Percentiles rank a stretch among this genome's conserved stretches.
Conservation (phyloP, 1,284 basidiomycete species). For the Exobasidium rhododendri region DNA sequence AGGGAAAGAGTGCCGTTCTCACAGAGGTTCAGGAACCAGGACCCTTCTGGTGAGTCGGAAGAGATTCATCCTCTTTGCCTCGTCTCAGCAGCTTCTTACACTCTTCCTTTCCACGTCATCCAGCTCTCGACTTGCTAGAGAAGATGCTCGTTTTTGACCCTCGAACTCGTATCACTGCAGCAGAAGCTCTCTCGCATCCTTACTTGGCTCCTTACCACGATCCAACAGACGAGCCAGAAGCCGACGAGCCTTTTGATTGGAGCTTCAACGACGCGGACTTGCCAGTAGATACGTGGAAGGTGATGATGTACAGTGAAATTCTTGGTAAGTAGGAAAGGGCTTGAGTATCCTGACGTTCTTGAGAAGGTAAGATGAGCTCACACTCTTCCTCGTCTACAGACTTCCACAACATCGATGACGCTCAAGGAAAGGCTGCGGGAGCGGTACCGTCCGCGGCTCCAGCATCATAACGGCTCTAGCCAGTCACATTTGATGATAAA, state of each 20-base stretch:
- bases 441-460: constrained; percentile 40
- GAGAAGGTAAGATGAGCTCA: not conserved
- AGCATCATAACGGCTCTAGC: too few relatives aligned
- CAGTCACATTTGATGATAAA: too few relatives aligned
- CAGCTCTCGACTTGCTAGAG: constrained; percentile 91
- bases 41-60: constrained; percentile 60
- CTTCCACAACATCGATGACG: constrained; percentile 55
- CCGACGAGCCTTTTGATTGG: constrained; percentile 96
- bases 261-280: constrained; percentile 99
- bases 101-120: constrained; percentile 52
- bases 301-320: constrained; percentile 62
- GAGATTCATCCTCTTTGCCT: too few relatives aligned
- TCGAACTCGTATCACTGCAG: constrained; percentile 89
- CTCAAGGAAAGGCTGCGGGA: constrained; percentile 15
- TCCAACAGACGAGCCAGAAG: constrained; percentile 93
- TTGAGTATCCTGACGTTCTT: not conserved
- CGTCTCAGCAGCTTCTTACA: too few relatives aligned
- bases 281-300: constrained; percentile 98
- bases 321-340: constrained; percentile 28
- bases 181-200: constrained; percentile 83
- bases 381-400: constrained; percentile 10
- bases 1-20: constrained; percentile 90
- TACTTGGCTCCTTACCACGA: constrained; percentile 98
- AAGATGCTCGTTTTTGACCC: constrained; percentile 99
- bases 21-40: constrained; percentile 85